phyloP scores from a whole-genome alignment of 2,329 filamentous ascomycete species.

The Eutypa lata region DNA sequence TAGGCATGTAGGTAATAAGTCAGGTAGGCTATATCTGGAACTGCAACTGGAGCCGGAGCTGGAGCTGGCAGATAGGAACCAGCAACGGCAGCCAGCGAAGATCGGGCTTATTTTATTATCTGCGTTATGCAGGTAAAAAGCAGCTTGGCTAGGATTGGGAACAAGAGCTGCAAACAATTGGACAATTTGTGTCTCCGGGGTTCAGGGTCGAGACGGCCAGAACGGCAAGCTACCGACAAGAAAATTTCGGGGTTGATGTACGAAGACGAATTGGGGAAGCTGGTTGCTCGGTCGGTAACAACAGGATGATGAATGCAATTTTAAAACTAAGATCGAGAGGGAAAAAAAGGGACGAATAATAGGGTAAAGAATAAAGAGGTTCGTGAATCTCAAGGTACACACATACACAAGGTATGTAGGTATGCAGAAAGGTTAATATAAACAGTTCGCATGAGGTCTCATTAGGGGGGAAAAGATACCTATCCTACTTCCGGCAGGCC shows the following conservation, averaged over 20 bases:
- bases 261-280: conserved; percentile 17
- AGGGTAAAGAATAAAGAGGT: neutral
- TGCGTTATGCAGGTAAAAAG: neutral
- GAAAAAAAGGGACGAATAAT: neutral
- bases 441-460: conserved; percentile 1
- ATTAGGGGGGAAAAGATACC: neutral
- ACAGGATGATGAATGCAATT: conserved; percentile 1
- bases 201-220: conserved; percentile 13
- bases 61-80: too few relatives aligned
- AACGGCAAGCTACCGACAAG: conserved; percentile 14
- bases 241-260: conserved; percentile 12
- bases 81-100: neutral
- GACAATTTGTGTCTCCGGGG: conserved; percentile 1
- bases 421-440: neutral
- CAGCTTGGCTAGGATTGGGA: neutral
- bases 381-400: neutral
- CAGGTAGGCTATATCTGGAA: too few relatives aligned
- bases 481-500: neutral
- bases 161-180: neutral
- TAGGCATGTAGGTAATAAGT: too few relatives aligned
- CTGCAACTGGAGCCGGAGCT: too few relatives aligned
- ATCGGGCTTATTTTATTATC: neutral
- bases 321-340: neutral
- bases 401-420: neutral
- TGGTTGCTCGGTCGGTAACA: conserved; percentile 10